A percentile compares a stretch with the other conserved stretches of the same genome.
phyloP scores from a whole-genome alignment of 805 yeast species.

The Yamadazyma philogaea region DNA sequence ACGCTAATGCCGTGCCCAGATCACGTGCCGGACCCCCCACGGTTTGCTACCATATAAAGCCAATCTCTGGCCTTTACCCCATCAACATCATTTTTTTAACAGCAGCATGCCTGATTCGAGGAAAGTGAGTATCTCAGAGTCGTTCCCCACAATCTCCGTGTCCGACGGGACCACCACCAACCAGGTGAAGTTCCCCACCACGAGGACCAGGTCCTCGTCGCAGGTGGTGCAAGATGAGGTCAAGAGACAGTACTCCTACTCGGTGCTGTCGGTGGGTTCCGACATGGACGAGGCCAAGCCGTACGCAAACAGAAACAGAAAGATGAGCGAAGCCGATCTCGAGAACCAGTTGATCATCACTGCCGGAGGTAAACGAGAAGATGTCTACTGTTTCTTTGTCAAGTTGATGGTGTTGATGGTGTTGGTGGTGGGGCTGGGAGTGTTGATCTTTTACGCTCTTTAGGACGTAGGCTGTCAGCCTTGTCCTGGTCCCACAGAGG shows the following conservation, averaged over 20 bases:
- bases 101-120: neutral
- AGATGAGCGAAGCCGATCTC: conserved; percentile 30
- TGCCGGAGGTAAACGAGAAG: conserved; percentile 37
- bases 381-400: conserved; percentile 29
- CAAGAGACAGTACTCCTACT: conserved; percentile 14
- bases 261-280: conserved; percentile 14
- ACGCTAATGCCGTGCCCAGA: neutral
- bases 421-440: conserved; percentile 32
- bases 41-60: too few species aligned
- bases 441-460: conserved; percentile 36
- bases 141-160: neutral
- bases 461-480: too few species aligned
- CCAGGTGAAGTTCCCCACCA: neutral
- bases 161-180: neutral
- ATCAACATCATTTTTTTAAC: too few species aligned
- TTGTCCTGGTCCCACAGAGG: too few species aligned
- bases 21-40: neutral
- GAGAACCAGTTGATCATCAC: conserved; percentile 36
- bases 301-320: conserved; percentile 21
- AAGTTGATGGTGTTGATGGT: conserved; percentile 27
- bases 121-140: neutral
- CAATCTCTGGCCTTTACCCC: too few species aligned
- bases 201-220: conserved; percentile 14
- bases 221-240: conserved; percentile 4
- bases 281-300: conserved; percentile 10